Evolutionary conservation across 305 asterid species (phyloP).

Genomic region (Fraxinus albicans): DNA sequence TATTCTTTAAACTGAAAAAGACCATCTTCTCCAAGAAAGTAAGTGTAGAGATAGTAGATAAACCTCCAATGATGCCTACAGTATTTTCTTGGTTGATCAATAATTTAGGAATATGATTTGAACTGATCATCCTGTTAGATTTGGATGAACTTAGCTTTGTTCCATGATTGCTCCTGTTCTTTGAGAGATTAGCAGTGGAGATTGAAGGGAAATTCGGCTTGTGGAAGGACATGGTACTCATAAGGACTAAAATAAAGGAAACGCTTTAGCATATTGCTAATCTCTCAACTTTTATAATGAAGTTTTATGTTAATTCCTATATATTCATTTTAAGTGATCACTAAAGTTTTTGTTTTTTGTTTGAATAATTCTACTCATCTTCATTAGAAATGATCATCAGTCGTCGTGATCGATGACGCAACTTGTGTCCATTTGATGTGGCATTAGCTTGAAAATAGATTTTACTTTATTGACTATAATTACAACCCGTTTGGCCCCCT

Average conservation of each 20-base stretch:
- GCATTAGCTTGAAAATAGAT: neutral
- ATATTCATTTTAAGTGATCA: neutral
- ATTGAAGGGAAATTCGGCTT: constrained; percentile 3
- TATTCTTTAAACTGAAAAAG: constrained; percentile 20
- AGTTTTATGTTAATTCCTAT: neutral
- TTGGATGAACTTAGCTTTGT: neutral
- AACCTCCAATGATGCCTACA: constrained; percentile 31
- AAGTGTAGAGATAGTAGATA: constrained; percentile 26
- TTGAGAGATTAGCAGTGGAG: neutral
- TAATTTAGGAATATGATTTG: neutral
- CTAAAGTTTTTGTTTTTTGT: neutral
- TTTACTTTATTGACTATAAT: too few species aligned
- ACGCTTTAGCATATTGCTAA: neutral
- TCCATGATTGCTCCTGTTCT: neutral
- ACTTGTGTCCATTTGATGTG: neutral
- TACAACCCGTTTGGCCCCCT: too few species aligned
- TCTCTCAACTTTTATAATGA: neutral
- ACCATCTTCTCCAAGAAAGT: constrained; percentile 29
- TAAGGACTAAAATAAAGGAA: neutral
- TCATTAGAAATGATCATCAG: neutral
- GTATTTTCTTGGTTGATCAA: constrained; percentile 12
- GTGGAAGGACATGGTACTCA: constrained; percentile 1
- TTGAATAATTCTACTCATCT: neutral
- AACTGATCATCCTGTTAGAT: neutral
- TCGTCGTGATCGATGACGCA: neutral